Conservation (phyloP, 345 rosid genomes). For the Linum tenue region DNA sequence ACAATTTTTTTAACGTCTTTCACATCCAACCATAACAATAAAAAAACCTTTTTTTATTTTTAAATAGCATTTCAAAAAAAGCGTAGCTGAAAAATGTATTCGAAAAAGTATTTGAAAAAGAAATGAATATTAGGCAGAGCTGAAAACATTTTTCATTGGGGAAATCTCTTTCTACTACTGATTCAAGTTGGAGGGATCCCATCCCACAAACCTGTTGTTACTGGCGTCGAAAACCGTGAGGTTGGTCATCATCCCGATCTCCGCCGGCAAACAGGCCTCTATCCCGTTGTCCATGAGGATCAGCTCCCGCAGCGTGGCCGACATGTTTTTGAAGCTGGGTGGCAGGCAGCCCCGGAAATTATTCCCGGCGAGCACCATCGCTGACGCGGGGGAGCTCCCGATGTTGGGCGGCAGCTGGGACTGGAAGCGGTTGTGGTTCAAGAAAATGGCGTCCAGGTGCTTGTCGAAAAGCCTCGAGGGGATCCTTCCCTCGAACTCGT, state of each 20-base stretch:
- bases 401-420: constrained; percentile 30
- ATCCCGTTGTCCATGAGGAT: constrained; percentile 52
- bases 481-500: constrained; percentile 70
- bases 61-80: too few species aligned
- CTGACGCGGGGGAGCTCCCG: constrained; percentile 69
- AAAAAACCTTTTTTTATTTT: too few species aligned
- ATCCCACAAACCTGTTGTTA: constrained; percentile 42
- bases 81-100: too few species aligned
- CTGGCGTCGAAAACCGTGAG: constrained; percentile 60
- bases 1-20: too few species aligned
- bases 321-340: constrained; percentile 53
- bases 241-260: constrained; percentile 43
- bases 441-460: constrained; percentile 61
- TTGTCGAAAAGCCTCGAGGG: constrained; percentile 59
- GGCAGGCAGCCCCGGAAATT: constrained; percentile 67
- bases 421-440: constrained; percentile 60
- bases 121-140: too few species aligned
- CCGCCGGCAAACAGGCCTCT: constrained; percentile 51
- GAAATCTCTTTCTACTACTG: too few species aligned
- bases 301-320: constrained; percentile 49
- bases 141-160: too few species aligned
- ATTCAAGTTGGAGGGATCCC: too few species aligned
- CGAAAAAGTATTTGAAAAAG: too few species aligned
- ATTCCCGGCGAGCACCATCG: constrained; percentile 56
- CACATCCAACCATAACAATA: too few species aligned